Conservation (phyloP, 192 early-diverging fungal species). For the Coemansia sp. region DNA sequence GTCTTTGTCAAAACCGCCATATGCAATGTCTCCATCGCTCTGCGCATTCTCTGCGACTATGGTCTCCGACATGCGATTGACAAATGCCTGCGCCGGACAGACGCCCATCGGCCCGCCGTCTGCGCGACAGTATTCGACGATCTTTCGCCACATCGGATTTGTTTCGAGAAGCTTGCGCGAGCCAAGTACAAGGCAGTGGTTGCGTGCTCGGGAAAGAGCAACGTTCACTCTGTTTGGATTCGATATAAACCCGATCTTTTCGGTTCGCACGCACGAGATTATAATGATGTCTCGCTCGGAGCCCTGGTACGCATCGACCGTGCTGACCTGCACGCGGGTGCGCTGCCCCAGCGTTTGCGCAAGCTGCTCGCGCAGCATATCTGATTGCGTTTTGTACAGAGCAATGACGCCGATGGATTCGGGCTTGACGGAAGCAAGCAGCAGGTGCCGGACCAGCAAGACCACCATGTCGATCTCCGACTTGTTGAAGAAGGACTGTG, state of each 20-base stretch:
- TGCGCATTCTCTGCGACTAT: neutral
- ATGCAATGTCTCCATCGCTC: neutral
- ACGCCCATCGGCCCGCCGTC: constrained; percentile 6
- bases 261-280: constrained; percentile 52
- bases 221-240: constrained; percentile 56
- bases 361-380: constrained; percentile 44
- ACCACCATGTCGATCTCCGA: constrained; percentile 43
- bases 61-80: constrained; percentile 24
- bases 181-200: constrained; percentile 42
- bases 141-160: constrained; percentile 41
- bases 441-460: constrained; percentile 23
- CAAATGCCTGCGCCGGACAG: constrained; percentile 28
- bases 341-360: constrained; percentile 13
- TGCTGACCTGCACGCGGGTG: constrained; percentile 47
- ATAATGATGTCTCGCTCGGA: constrained; percentile 56
- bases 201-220: constrained; percentile 54
- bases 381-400: constrained; percentile 45
- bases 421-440: constrained; percentile 17
- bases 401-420: constrained; percentile 51
- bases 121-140: constrained; percentile 36
- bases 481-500: constrained; percentile 52
- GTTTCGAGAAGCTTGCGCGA: constrained; percentile 33
- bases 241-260: constrained; percentile 53
- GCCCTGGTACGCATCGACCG: constrained; percentile 60
- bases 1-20: too few species aligned